Conservation (phyloP, 345 rosid genomes). For the Cochlearia excelsa region DNA sequence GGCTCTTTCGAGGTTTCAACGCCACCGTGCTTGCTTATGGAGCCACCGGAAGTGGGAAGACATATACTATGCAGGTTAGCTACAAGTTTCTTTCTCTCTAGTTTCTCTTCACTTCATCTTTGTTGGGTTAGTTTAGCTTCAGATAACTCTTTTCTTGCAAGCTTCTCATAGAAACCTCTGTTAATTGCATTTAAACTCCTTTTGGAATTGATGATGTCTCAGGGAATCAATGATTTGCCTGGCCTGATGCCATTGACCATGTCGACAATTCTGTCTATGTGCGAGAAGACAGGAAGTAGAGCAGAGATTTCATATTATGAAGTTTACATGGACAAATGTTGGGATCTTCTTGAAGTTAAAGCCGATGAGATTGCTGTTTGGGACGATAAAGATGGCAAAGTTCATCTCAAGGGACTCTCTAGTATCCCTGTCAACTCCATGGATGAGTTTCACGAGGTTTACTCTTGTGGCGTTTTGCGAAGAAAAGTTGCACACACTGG, state of each 20-base stretch:
- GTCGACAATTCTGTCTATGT: slow-evolving; percentile 56
- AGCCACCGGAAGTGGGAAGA: slow-evolving; percentile 94
- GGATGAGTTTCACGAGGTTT: slow-evolving; percentile 53
- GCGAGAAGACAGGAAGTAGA: slow-evolving; percentile 45
- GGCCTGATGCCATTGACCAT: slow-evolving; percentile 77
- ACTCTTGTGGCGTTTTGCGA: slow-evolving; percentile 56
- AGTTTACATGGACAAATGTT: slow-evolving; percentile 87
- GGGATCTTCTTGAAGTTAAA: slow-evolving; percentile 69
- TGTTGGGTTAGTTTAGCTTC: neutral
- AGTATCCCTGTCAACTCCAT: slow-evolving; percentile 55
- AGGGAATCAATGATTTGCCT: slow-evolving; percentile 62
- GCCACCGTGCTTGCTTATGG: slow-evolving; percentile 91
- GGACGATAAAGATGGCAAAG: slow-evolving; percentile 70
- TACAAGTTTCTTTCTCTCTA: neutral
- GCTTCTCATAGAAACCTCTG: too few relatives aligned
- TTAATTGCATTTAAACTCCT: neutral
- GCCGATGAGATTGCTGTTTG: slow-evolving; percentile 55
- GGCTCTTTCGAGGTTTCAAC: slow-evolving; percentile 63
- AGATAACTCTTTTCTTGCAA: too few relatives aligned
- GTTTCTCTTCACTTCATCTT: neutral
- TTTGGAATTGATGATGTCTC: slow-evolving; percentile 30
- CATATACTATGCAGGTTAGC: slow-evolving; percentile 86
- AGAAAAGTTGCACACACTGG: slow-evolving; percentile 82
- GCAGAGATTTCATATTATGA: slow-evolving; percentile 83
- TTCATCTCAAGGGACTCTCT: slow-evolving; percentile 77